Base-by-base conservation (phyloP, 2,329 filamentous ascomycete genomes). In the Aaosphaeria arxii region DNA sequence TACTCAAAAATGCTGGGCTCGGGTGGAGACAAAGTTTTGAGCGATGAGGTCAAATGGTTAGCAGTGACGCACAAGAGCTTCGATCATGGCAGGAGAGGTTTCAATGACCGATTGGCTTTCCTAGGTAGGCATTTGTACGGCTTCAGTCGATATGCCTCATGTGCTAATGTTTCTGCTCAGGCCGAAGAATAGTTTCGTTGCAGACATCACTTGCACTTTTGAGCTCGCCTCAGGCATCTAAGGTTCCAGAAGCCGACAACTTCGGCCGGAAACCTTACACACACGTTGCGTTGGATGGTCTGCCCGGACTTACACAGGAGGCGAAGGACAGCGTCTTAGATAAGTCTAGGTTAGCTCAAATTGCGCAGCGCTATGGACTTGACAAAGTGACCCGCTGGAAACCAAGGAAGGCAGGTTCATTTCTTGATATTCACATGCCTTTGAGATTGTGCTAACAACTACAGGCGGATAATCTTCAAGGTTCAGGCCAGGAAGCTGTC, bases 51-150 rank as follows among this genome's bases (percentile, higher is more conserved):
- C 53, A 97, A 96, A 75, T 99, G 94, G 94, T 77, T 97, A 63
- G 91, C 91, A 30, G 83, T 99, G 47, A 99, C 94, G 56, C 94
- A 97, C 72, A 97, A 97, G 82, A 96, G 91, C 73, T 97, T 96
- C 66, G 92, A 99, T 68, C 91, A 97, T 66, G 94, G 91, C 45
- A 80, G 90, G 64, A 86, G 91, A 77, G 92, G 92, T 1, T 96
- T 92, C 75, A 99, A 99, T 70, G 92, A 96, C 64, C 83, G 89
- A 53, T 76, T 99, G 71, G 89, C 91, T n/a, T 91, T 89, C 64
- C 76, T 95, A 46, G 92, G 90, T 95, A 81, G 50, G 76, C 64
- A 11, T 24, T 30, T 6, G 38, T 31, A 39, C 33, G n/a, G n/a
- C 33, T 9, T 36, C 9, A 9, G 30, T 7, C 17, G 6, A 9